Evolutionary conservation across 495 filamentous ascomycete species (phyloP), one percentile per base, ranked within the genome.

Genomic region (Pseudevernia furfuracea): DNA sequence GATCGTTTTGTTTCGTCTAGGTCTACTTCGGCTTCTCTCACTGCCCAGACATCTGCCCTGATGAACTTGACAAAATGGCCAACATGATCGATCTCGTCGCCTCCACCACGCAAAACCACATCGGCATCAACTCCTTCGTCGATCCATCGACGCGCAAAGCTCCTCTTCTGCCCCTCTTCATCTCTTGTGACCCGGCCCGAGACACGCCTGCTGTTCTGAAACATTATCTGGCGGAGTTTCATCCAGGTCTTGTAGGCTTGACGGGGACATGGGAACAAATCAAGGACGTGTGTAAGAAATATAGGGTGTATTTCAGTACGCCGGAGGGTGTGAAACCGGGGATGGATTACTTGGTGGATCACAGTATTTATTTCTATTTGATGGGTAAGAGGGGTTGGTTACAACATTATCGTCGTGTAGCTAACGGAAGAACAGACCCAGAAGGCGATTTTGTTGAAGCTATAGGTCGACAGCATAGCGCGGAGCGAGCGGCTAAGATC

Each of bases 31-130:
- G 94, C 69, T 98, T 98, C 85, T 91, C 91, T 19, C 92, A 96
- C 76, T 98, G 94, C 74, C 94, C 94, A 17, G 94, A 98, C 75
- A 98, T 98, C 75, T 98, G 94, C 80, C 94, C 94, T 37, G 94
- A 98, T 69, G 94, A 98, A 79, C 87, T 98, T 60, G 94, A 98
- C 75, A 98, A 98, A 78, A 96, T 98, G 92, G 90, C 92, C 57
- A 79, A 79, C 67, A 96, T 96, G 81, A 90, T 95, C 72, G 90
- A 97, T 72, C 79, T 89, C 49, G 91, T 94, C 57, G 82, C 71
- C 36, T 77, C 80, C 28, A 73, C 76, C 52, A 73, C 75, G 55
- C 71, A 82, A 39, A 77, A 79, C 63, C 72, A 83, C 59, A 74
- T 87, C 70, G 71, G 81, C 43, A 90, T 93, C 6, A 95, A 96